Conservation (phyloP, 148 eudicot species). For the Spergularia bocconei region DNA sequence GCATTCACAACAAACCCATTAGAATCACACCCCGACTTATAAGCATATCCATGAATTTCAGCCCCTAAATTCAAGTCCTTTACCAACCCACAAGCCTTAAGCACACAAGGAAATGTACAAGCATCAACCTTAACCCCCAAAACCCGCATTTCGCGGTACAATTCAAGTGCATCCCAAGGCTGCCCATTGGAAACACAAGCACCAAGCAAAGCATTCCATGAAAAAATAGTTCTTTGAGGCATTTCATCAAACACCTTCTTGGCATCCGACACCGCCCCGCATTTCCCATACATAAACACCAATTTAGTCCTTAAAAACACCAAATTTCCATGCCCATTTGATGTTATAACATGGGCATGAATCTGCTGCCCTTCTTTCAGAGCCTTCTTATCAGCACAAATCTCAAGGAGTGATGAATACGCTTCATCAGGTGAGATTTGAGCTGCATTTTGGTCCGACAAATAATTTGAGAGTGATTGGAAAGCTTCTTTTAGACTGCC, state of each 20-base stretch:
- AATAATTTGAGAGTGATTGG: constrained; percentile 35
- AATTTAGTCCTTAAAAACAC: constrained; percentile 58
- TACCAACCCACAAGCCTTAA: constrained; percentile 64
- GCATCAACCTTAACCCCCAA: constrained; percentile 53
- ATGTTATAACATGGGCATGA: constrained; percentile 59
- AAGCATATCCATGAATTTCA: constrained; percentile 63
- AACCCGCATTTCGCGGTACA: constrained; percentile 55
- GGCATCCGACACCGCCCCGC: constrained; percentile 55
- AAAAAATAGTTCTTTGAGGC: constrained; percentile 53
- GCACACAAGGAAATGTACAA: constrained; percentile 54
- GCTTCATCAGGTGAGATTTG: constrained; percentile 48
- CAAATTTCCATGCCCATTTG: constrained; percentile 25
- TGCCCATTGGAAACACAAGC: constrained; percentile 57
- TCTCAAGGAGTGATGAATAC: constrained; percentile 62
- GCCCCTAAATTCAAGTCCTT: constrained; percentile 39
- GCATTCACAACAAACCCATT: constrained; percentile 72
- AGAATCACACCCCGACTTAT: constrained; percentile 49
- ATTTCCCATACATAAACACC: constrained; percentile 77
- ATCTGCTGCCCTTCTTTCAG: constrained; percentile 52
- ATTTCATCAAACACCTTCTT: constrained; percentile 71
- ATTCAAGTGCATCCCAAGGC: constrained; percentile 45
- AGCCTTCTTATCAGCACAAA: constrained; percentile 53
- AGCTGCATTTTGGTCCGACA: constrained; percentile 23
- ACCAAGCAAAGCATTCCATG: constrained; percentile 95
- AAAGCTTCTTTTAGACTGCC: constrained; percentile 46